Percentiles rank a stretch among this genome's conserved stretches.
phyloP scores from a whole-genome alignment of 1,284 basidiomycete species.

The Albatrellus sp. region DNA sequence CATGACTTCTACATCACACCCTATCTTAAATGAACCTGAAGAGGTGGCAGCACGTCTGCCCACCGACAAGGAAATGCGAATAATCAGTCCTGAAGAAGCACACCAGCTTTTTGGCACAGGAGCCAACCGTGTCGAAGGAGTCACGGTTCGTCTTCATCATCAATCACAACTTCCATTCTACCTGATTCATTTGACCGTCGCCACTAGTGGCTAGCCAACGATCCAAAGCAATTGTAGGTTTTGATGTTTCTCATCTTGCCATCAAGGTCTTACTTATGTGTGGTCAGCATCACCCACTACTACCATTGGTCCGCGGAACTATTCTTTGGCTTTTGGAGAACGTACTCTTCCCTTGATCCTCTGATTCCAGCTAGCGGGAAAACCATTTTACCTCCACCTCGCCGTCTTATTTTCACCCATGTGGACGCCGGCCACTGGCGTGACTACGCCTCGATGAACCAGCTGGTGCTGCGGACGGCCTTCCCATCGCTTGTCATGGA shows the following conservation, averaged over 20 bases:
- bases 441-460: conserved; percentile 76
- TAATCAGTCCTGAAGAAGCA: conserved; percentile 63
- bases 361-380: conserved; percentile 51
- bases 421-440: conserved; percentile 70
- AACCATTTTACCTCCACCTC: conserved; percentile 57
- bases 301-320: conserved; percentile 84
- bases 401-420: conserved; percentile 65
- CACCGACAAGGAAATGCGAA: conserved; percentile 63
- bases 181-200: background rate
- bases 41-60: conserved; percentile 42
- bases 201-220: conserved; percentile 62
- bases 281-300: conserved; percentile 58
- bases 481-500: conserved; percentile 71
- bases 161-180: background rate
- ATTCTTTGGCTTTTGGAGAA: conserved; percentile 80
- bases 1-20: conserved; percentile 44
- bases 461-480: conserved; percentile 62
- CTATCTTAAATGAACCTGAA: conserved; percentile 33
- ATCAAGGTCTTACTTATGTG: conserved; percentile 3
- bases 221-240: conserved; percentile 72
- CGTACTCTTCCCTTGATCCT: conserved; percentile 72
- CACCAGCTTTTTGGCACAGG: conserved; percentile 52
- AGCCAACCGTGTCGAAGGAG: conserved; percentile 52
- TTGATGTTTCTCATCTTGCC: background rate
- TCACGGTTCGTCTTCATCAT: conserved; percentile 36